A percentile compares a stretch with the other conserved stretches of the same genome.
Conservation (phyloP, 2,329 filamentous ascomycete genomes). For the Alternaria novae-zelandiae region DNA sequence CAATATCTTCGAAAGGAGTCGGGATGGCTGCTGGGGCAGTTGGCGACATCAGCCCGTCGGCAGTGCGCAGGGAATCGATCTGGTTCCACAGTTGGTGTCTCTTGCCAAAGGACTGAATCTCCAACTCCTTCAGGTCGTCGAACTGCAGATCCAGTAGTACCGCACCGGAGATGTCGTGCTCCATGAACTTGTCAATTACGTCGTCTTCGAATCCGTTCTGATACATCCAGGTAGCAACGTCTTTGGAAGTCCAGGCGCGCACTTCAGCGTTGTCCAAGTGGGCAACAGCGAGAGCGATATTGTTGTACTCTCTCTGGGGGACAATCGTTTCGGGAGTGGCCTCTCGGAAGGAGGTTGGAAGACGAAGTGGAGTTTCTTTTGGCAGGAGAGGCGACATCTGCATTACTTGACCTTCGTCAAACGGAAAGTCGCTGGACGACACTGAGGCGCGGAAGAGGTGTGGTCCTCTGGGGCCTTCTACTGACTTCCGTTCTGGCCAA, state of each 20-base stretch:
- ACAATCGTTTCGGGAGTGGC: constrained; percentile 46
- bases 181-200: constrained; percentile 82
- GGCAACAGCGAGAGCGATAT: constrained; percentile 60
- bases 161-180: constrained; percentile 89
- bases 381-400: constrained; percentile 78
- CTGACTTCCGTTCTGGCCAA: constrained; percentile 66
- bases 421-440: constrained; percentile 60
- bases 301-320: constrained; percentile 55
- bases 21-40: constrained; percentile 54
- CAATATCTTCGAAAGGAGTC: constrained; percentile 57
- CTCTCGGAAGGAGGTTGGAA: constrained; percentile 52
- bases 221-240: constrained; percentile 87
- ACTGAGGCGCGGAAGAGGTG: constrained; percentile 82
- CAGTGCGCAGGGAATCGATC: constrained; percentile 70
- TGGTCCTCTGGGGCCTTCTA: constrained; percentile 82
- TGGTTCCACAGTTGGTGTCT: constrained; percentile 81
- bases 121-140: constrained; percentile 82
- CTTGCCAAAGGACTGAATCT: constrained; percentile 81
- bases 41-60: constrained; percentile 48
- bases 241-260: constrained; percentile 72
- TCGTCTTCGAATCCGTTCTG: constrained; percentile 78
- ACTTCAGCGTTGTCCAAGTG: constrained; percentile 67
- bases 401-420: constrained; percentile 57
- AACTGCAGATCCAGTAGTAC: constrained; percentile 91
- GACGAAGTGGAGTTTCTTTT: constrained; percentile 58